Percentiles rank a stretch among this genome's conserved stretches.
These are phyloP conservation scores for Gossypium davidsonii DNA, from an alignment of 441 rosid genomes.

Conservation along the genomic window DNA sequence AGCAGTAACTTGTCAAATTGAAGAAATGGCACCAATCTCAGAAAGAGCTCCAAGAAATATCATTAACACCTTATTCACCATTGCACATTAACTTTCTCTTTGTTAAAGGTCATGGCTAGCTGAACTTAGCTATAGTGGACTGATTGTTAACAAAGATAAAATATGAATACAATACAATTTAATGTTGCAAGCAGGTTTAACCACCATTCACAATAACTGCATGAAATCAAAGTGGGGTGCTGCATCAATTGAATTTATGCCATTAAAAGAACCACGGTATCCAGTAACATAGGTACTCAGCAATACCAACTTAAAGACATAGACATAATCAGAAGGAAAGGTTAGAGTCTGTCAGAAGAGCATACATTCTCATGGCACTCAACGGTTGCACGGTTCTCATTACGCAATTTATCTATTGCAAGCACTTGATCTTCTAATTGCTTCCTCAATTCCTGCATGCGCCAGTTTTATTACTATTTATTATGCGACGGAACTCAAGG, in stretches of 20 bases:
- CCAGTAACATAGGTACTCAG: not conserved
- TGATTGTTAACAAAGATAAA: not conserved
- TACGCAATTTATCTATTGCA: constrained; percentile 55
- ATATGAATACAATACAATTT: not conserved
- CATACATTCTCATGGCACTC: constrained; percentile 67
- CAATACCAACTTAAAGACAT: not conserved
- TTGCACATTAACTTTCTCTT: not conserved
- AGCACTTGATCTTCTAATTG: constrained; percentile 79
- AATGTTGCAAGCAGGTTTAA: not conserved
- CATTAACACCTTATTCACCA: not conserved
- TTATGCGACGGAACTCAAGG: not conserved
- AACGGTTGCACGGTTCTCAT: constrained; percentile 43
- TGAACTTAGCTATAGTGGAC: not conserved
- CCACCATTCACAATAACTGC: not conserved
- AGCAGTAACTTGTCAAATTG: not conserved
- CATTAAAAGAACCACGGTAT: not conserved
- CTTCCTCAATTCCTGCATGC: constrained; percentile 74
- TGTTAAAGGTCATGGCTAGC: not conserved
- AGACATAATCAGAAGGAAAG: not conserved
- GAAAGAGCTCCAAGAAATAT: not conserved
- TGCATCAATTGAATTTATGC: constrained; percentile 5
- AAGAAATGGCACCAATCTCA: not conserved
- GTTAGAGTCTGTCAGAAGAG: constrained; percentile 6
- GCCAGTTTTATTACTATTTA: not conserved
- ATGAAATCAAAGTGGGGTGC: not conserved